Evolutionary conservation across 169 alveolate species (phyloP), one percentile per base, ranked within the genome.

Genomic region (Plasmodium billcollinsi): DNA sequence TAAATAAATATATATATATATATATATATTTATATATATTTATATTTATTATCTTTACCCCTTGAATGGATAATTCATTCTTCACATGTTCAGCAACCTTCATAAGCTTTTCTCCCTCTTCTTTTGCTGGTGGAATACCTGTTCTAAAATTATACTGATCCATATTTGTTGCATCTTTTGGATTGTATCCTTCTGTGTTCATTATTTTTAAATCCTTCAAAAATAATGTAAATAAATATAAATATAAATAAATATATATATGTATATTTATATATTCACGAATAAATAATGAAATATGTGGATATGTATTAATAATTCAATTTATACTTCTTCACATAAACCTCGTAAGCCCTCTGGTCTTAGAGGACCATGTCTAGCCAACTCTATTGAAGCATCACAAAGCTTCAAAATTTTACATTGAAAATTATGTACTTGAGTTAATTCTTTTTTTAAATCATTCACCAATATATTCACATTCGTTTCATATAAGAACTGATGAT

Each of bases 271-370:
- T 54, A 5, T n/a, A 11, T n/a, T 54, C 8, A 9, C 20, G 20
- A 54, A 15, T 18, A 15, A n/a, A 54, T 11, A 6, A 52, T 52
- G 1, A 12, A 52, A 12, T 52, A 8, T 54, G 20, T 54, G 20
- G 5, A 15, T 54, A 54, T n/a, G 47, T 6, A 39, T 39, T 5
- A 1, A 39, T 39, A 39, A 39, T 39, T 39, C 47, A 39, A 39
- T 83, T 54, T 95, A 88, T 66, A 96, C 98, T 65, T 95, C 96
- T 74, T 97, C 99, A 18, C 97, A 92, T 62, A 98, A 89, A 29
- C 99, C 99, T 50, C 99, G 93, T 3, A 97, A 88, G 89, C 96
- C 99, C 88, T 98, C 99, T 0, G 99, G 98, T 75, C 98, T 95
- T 73, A 97, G 76, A 29, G 98, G 98, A 39, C 99, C 99, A 76